Evolutionary conservation across 2,329 filamentous ascomycete genomes (phyloP).

Genomic region (Fusarium hostae): DNA sequence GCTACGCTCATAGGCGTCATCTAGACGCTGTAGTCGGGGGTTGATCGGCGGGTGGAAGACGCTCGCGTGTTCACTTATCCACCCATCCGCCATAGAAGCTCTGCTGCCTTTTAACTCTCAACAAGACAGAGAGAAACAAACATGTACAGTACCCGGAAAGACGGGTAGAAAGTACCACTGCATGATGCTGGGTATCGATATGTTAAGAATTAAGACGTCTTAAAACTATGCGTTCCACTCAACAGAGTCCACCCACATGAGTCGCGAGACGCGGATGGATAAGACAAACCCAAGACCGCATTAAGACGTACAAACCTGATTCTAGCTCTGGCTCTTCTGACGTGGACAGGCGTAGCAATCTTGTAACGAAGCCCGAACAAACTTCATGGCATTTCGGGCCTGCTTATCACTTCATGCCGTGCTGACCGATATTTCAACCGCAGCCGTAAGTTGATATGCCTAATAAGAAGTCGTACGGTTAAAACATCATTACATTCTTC

Average conservation of each 20-base stretch:
- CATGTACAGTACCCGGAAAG: not conserved
- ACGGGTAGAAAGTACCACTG: constrained; percentile 11
- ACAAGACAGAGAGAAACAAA: constrained; percentile 9
- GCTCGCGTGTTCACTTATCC: constrained; percentile 37
- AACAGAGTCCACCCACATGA: constrained; percentile 27
- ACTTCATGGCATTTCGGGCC: constrained; percentile 15
- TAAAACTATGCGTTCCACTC: constrained; percentile 28
- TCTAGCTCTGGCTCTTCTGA: constrained; percentile 18
- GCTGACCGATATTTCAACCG: constrained; percentile 34
- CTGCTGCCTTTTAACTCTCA: constrained; percentile 32
- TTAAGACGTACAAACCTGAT: constrained; percentile 17
- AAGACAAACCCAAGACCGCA: constrained; percentile 21
- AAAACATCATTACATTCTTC: constrained; percentile 26
- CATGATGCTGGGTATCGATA: not conserved
- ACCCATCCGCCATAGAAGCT: constrained; percentile 26
- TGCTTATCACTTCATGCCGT: constrained; percentile 17
- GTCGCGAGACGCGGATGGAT: constrained; percentile 15
- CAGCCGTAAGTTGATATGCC: constrained; percentile 29
- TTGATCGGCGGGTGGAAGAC: constrained; percentile 35
- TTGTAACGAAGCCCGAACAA: not conserved
- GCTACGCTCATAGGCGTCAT: constrained; percentile 39
- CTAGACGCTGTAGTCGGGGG: constrained; percentile 32
- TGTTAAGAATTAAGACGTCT: constrained; percentile 12
- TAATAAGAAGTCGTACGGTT: constrained; percentile 32
- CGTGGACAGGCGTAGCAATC: constrained; percentile 21